These are phyloP conservation scores for Nicotiana tomentosiformis DNA, from an alignment of 257 asterid species.

Conservation along the genomic window DNA sequence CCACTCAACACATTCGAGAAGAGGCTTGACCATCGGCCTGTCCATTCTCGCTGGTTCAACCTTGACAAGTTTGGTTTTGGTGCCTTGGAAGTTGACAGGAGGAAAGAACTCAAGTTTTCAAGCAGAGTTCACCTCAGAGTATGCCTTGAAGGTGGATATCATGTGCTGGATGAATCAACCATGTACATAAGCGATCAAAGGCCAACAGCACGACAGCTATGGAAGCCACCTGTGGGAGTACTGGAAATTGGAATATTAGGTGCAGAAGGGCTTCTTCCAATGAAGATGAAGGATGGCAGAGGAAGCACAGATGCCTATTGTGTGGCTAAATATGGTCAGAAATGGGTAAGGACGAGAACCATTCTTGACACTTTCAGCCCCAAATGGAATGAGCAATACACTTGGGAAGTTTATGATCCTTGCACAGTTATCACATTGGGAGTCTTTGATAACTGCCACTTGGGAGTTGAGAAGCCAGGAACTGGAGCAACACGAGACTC, in stretches of 20 bases:
- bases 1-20: slow-evolving; percentile 50
- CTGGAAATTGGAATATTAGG: slow-evolving; percentile 65
- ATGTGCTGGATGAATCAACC: slow-evolving; percentile 67
- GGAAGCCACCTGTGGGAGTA: slow-evolving; percentile 71
- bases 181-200: slow-evolving; percentile 65
- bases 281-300: slow-evolving; percentile 67
- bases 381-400: slow-evolving; percentile 73
- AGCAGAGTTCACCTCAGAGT: slow-evolving; percentile 59
- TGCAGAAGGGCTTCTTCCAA: slow-evolving; percentile 67
- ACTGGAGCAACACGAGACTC: slow-evolving; percentile 29
- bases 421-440: slow-evolving; percentile 72
- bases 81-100: slow-evolving; percentile 37
- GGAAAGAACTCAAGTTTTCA: slow-evolving; percentile 50
- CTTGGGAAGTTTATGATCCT: slow-evolving; percentile 83
- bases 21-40: slow-evolving; percentile 72
- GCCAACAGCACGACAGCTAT: slow-evolving; percentile 73
- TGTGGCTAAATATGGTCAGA: slow-evolving; percentile 73
- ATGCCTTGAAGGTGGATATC: slow-evolving; percentile 87
- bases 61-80: slow-evolving; percentile 53
- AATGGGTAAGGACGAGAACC: slow-evolving; percentile 73
- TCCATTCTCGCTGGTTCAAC: slow-evolving; percentile 67
- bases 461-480: slow-evolving; percentile 33
- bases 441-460: slow-evolving; percentile 59
- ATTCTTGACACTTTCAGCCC: slow-evolving; percentile 53
- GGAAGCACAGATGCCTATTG: slow-evolving; percentile 75